Evolutionary conservation across 1,139 yeast genomes (phyloP).

Genomic region (Suhomyces bolitotheri): DNA sequence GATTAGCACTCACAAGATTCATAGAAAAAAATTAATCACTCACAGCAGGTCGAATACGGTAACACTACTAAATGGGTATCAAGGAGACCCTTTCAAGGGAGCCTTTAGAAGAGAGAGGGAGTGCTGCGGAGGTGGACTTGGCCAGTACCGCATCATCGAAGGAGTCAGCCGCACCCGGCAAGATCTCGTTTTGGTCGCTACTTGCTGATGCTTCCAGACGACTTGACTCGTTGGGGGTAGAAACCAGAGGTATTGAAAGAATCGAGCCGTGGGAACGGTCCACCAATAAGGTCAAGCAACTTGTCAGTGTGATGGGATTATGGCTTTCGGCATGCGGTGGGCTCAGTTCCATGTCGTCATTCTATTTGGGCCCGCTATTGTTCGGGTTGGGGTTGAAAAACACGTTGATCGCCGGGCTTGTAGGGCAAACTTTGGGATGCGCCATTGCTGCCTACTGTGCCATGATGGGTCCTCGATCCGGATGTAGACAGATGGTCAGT

Average conservation of each 20-base stretch:
- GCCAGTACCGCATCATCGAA: background rate
- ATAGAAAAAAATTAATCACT: too few relatives aligned
- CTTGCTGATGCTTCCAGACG: conserved; percentile 21
- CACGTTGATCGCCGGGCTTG: conserved; percentile 58
- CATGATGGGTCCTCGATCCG: conserved; percentile 84
- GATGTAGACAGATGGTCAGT: conserved; percentile 83
- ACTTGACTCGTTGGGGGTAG: conserved; percentile 57
- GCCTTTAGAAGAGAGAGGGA: background rate
- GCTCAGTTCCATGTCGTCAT: conserved; percentile 80
- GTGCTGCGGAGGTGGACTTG: background rate
- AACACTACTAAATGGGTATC: conserved; percentile 4
- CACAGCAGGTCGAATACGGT: too few relatives aligned
- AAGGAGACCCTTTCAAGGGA: conserved; percentile 1
- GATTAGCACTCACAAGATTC: too few relatives aligned
- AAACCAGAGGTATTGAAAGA: conserved; percentile 79
- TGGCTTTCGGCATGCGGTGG: conserved; percentile 90
- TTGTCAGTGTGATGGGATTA: conserved; percentile 64
- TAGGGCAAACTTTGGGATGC: conserved; percentile 69
- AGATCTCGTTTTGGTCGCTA: conserved; percentile 4
- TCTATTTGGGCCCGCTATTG: conserved; percentile 68
- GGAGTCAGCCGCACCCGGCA: conserved; percentile 4
- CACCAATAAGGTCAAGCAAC: conserved; percentile 46
- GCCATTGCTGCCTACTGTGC: conserved; percentile 78
- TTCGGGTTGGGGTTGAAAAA: conserved; percentile 68
- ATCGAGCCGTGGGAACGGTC: conserved; percentile 70